Base-by-base conservation (phyloP, 202 grass and related monocot genomes). In the Elaeis oleifera region DNA sequence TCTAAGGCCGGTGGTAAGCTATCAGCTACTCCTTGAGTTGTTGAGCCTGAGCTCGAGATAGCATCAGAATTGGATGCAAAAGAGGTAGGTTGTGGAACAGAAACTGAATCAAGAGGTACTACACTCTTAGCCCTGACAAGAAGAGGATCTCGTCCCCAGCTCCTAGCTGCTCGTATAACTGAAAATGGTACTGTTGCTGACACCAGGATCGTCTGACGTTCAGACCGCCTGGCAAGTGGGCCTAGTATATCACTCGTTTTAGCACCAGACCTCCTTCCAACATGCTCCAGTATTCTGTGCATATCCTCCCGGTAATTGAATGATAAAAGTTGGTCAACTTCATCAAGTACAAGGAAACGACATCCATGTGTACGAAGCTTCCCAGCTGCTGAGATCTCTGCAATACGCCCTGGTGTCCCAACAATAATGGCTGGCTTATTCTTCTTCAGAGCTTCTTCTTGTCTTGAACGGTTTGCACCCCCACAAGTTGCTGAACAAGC, bases 221-320 rank as follows among this genome's bases (percentile, higher is more conserved):
- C 92, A 65, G 82, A 71, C 53, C 77, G 73, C 64, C 74, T 91
- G 48, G 77, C 82, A 67, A 97, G 67, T 56, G 88, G 88, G 3
- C 92, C 92, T 58, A 92, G 82, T 78, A 97, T 77, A 48, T 77
- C 71, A 69, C 74, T 81, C 13, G 59, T 50, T 54, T 73, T 61
- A n/a, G 70, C 63, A 6, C 70, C 59, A 28, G 84, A 86, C 76
- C 67, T 97, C 65, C 69, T 92, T 65, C 92, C 92, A 74, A 97
- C 88, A 78, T 92, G 92, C 72, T 97, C 82, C 23, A 97, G 50
- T 58, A 97, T 86, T 77, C 92, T 83, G 75, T 97, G 84, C 88
- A 97, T 89, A 76, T 97, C 88, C 72, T 86, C 92, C 53, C 92
- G 71, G 62, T 97, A 97, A 81, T 91, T 97, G 54, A 91, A 91